These are phyloP conservation scores for Dioscorea alata DNA, from an alignment of 106 monocot species.

Conservation along the genomic window DNA sequence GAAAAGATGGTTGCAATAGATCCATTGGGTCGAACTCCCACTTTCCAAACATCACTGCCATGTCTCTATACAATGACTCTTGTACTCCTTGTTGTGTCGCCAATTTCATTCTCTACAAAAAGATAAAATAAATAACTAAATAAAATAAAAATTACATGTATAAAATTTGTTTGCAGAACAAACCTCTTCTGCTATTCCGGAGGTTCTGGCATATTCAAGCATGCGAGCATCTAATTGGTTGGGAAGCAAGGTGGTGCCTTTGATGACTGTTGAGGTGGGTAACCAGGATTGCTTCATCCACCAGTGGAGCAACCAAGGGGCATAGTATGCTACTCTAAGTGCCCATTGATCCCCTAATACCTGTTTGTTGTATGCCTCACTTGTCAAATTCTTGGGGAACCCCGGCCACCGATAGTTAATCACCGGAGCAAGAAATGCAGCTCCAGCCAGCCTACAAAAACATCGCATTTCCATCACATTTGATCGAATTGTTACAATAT, in stretches of 20 bases:
- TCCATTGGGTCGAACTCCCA: conserved; percentile 86
- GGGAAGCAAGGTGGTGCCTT: conserved; percentile 35
- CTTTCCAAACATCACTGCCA: conserved; percentile 71
- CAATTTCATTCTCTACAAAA: conserved; percentile 31
- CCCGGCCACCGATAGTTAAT: conserved; percentile 69
- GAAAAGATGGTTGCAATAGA: conserved; percentile 26
- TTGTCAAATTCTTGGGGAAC: conserved; percentile 31
- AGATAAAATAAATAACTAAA: not conserved
- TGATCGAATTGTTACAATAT: too few relatives aligned
- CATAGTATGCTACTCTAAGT: conserved; percentile 45
- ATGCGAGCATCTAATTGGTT: conserved; percentile 39
- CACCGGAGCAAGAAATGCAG: conserved; percentile 49
- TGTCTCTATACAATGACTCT: conserved; percentile 55
- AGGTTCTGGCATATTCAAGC: conserved; percentile 5
- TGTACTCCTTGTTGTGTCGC: conserved; percentile 70
- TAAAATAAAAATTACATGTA: not conserved
- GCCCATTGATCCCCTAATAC: conserved; percentile 60
- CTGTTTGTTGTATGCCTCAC: conserved; percentile 31
- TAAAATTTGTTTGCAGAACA: not conserved
- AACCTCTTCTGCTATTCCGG: conserved; percentile 29
- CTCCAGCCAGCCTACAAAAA: conserved; percentile 53
- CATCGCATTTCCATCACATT: not conserved
- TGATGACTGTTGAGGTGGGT: conserved; percentile 54
- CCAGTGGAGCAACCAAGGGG: conserved; percentile 71
- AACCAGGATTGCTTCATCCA: conserved; percentile 72